Percentiles rank a stretch among this genome's conserved stretches.
These are phyloP conservation scores for Entomophthora muscae DNA, from an alignment of 371 early-diverging fungal species.

Conservation along the genomic window DNA sequence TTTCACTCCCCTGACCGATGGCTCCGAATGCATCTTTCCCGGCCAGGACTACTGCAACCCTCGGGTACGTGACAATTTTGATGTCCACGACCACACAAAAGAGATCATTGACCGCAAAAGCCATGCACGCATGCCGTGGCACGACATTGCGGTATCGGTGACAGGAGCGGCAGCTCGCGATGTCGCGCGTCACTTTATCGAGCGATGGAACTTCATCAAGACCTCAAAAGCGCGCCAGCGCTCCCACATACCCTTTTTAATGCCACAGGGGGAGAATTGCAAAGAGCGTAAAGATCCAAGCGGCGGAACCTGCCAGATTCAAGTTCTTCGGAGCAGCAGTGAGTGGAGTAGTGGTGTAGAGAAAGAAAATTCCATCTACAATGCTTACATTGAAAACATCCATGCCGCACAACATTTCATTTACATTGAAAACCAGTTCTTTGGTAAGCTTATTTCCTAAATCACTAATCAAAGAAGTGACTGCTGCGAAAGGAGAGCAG, in stretches of 20 bases:
- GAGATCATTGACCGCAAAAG: conserved; percentile 13
- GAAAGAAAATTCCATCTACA: conserved; percentile 56
- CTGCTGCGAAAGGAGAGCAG: conserved; percentile 14
- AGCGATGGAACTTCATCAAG: conserved; percentile 84
- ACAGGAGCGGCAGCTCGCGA: conserved; percentile 46
- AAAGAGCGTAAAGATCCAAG: conserved; percentile 31
- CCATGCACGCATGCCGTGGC: conserved; percentile 85
- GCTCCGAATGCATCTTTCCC: conserved; percentile 34
- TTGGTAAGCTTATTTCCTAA: no score
- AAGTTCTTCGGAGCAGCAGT: conserved; percentile 46
- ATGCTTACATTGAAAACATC: conserved; percentile 65
- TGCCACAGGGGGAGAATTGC: conserved; percentile 66
- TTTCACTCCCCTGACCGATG: conserved; percentile 23
- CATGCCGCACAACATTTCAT: conserved; percentile 59
- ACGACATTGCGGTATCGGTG: conserved; percentile 51
- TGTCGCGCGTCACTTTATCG: conserved; percentile 73
- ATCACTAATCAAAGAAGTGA: no score
- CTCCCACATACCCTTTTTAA: conserved; percentile 37
- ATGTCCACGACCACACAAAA: not conserved
- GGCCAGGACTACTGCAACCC: conserved; percentile 88
- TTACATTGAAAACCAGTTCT: conserved; percentile 95
- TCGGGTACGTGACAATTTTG: conserved; percentile 22
- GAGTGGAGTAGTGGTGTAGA: conserved; percentile 48
- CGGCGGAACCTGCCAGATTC: conserved; percentile 45
- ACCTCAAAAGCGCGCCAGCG: conserved; percentile 41